Evolutionary conservation across 176 grass and related monocot species (phyloP), one percentile per base, ranked within the genome.

Genomic region (Tuctoria greenei): DNA sequence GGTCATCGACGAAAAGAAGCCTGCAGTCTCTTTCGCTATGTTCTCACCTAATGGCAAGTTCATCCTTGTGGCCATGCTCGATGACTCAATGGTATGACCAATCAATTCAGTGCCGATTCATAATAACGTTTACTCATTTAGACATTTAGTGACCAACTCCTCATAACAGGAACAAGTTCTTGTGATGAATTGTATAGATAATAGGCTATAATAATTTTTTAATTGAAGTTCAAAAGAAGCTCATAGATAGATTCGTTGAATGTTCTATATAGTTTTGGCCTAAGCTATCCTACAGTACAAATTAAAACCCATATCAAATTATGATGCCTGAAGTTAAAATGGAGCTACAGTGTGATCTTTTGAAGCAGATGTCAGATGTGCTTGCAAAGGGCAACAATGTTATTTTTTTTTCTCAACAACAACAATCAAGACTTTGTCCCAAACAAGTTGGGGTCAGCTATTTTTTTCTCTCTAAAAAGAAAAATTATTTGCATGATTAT

Each of bases 41-140:
- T 98, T 94, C 91, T 93, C 91, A 25, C 95, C 91, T 16, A 94
- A 98, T 69, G 91, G 95, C 67, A 94, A 98, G 64, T 98, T 94
- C 54, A 87, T 98, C 62, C 95, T 92, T 3, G 79, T 98, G 4
- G 89, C 89, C 64, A 86, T 82, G 71, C 84, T 94, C 4, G 95
- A 98, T 49, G 87, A 98, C 54, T 88, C 88, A 47, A 84, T 94
- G 86, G 91, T 98, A 92, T 64, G 76, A 4, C 21, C 37, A 82
- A 76, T 59, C 79, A 72, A 75, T 69, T 66, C 7, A 27, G 35
- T 67, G 3, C 72, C 60, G 21, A 64, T 57, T 56, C 35, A 38
- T 73, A n/a, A 8, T 34, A 37, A 61, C 55, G 13, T 60, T 27
- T 27, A 27, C 24, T 27, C 23, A 26, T 59, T 57, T 57, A 12